These are phyloP conservation scores for Capronia epimyces DNA, from an alignment of 2,329 filamentous ascomycete genomes.

Conservation along the genomic window DNA sequence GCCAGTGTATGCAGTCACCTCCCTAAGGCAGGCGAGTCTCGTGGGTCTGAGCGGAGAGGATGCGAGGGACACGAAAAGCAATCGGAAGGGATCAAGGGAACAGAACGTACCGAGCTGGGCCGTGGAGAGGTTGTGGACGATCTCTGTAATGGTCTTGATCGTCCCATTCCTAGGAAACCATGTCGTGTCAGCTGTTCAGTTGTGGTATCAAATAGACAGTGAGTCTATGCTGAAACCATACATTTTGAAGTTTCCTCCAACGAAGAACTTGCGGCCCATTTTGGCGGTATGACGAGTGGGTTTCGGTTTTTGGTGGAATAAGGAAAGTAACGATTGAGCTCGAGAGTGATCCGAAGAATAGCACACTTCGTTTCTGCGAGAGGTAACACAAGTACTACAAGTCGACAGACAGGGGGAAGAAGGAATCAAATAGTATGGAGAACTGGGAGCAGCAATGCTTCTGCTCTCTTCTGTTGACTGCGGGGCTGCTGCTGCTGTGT, in stretches of 20 bases:
- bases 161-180: constrained; percentile 76
- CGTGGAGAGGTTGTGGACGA: constrained; percentile 82
- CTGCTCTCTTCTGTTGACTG: constrained; percentile 19
- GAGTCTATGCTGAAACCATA: constrained; percentile 39
- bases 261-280: constrained; percentile 95
- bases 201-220: neutral
- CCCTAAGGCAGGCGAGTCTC: neutral
- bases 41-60: neutral
- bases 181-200: neutral
- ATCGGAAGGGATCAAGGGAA: constrained; percentile 10
- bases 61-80: constrained; percentile 9
- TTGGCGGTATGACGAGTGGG: constrained; percentile 43
- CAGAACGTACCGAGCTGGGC: constrained; percentile 48
- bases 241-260: constrained; percentile 99
- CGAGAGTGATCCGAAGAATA: neutral
- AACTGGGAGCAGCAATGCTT: constrained; percentile 6
- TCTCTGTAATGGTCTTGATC: constrained; percentile 79
- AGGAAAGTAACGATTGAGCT: neutral
- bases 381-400: neutral
- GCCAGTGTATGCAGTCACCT: neutral
- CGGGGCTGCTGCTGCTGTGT: constrained; percentile 20
- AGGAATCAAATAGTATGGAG: constrained; percentile 5
- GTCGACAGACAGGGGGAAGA: neutral
- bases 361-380: neutral
- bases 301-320: neutral